phyloP scores from a whole-genome alignment of 202 grass and related monocot genomes.

The Schoenoplectus triqueter region DNA sequence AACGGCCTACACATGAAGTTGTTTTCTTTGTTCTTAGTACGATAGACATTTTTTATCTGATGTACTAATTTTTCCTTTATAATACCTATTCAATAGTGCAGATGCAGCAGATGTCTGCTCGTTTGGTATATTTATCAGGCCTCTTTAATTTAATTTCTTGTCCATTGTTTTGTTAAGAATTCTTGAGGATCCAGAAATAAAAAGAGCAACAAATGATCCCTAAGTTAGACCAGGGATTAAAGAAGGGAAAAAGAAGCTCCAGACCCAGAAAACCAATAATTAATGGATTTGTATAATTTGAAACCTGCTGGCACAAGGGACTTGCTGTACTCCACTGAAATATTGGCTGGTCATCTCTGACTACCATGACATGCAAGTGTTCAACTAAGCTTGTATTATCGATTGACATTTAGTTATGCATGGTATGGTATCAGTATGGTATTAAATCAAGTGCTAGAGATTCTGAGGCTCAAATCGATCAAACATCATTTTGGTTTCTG shows the following conservation, averaged over 20 bases:
- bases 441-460: not conserved
- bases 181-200: not conserved
- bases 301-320: not conserved
- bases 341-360: not conserved
- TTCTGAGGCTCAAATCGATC: not conserved
- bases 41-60: not conserved
- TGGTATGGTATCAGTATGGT: not conserved
- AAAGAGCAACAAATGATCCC: not conserved
- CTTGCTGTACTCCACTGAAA: conserved; percentile 1
- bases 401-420: not conserved
- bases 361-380: not conserved
- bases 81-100: not conserved
- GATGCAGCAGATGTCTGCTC: not conserved
- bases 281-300: not conserved
- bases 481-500: not conserved
- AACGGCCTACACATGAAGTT: not conserved
- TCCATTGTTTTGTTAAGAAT: not conserved
- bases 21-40: not conserved
- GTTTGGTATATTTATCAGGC: not conserved
- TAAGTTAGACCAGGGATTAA: not conserved
- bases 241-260: not conserved
- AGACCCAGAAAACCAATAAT: not conserved
- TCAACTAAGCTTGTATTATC: not conserved
- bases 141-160: not conserved
- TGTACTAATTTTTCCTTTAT: conserved; percentile 13